phyloP scores from a whole-genome alignment of 208 protist genomes.

The Crithidia sp. region DNA sequence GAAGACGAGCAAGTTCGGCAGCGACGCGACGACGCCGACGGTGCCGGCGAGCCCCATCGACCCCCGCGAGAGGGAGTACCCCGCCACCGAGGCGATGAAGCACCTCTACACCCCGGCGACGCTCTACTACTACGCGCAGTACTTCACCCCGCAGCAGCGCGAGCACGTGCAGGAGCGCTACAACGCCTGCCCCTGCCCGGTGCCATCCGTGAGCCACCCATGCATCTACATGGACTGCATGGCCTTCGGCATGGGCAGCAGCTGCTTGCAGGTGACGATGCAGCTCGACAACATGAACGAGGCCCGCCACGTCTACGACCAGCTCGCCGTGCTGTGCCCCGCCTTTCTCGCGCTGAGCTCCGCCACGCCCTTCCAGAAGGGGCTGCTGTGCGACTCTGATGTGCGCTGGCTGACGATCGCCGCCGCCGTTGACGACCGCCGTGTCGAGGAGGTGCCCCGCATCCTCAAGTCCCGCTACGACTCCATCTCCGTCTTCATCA shows the following conservation, averaged over 20 bases:
- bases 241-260: slow-evolving; percentile 99
- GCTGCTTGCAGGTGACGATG: slow-evolving; percentile 98
- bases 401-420: slow-evolving; percentile 97
- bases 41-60: slow-evolving; percentile 27
- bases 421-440: slow-evolving; percentile 97
- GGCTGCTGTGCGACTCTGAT: slow-evolving; percentile 96
- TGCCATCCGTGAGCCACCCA: slow-evolving; percentile 85
- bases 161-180: slow-evolving; percentile 81
- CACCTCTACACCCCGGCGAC: slow-evolving; percentile 87
- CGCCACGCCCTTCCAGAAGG: slow-evolving; percentile 96
- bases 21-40: neutral
- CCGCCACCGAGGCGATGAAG: slow-evolving; percentile 56
- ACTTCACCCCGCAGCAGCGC: slow-evolving; percentile 72
- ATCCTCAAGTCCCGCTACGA: slow-evolving; percentile 98
- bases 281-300: slow-evolving; percentile 93
- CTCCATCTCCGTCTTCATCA: slow-evolving; percentile 95
- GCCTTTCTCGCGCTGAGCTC: slow-evolving; percentile 97
- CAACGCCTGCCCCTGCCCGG: slow-evolving; percentile 80
- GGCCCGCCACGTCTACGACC: slow-evolving; percentile 97
- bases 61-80: slow-evolving; percentile 43
- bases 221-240: slow-evolving; percentile 99
- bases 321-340: slow-evolving; percentile 95
- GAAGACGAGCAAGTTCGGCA: slow-evolving; percentile 57
- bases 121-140: slow-evolving; percentile 93
- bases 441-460: slow-evolving; percentile 82